These are phyloP conservation scores for Phaeomoniella chlamydospora DNA, from an alignment of 2,329 filamentous ascomycete species.

Conservation along the genomic window DNA sequence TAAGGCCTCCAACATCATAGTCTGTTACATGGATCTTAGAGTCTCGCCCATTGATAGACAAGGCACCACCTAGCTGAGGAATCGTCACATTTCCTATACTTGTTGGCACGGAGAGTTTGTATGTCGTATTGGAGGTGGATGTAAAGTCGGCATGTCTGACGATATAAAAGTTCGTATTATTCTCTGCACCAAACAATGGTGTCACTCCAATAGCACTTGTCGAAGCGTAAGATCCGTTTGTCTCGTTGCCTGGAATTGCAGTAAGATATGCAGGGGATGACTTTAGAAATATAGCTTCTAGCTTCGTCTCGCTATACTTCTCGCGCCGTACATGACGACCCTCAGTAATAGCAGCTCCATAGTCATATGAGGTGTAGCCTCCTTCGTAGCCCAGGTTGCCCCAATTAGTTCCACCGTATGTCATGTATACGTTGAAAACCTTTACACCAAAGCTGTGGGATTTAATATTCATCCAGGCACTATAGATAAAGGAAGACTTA, in stretches of 20 bases:
- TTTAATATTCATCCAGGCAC: too few relatives aligned
- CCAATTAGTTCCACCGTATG: constrained; percentile 67
- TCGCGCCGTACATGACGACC: constrained; percentile 53
- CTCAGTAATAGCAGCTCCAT: constrained; percentile 51
- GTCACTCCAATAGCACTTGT: constrained; percentile 42
- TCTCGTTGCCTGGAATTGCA: constrained; percentile 36
- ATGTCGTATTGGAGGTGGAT: constrained; percentile 40
- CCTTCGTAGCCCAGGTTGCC: constrained; percentile 58
- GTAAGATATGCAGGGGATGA: constrained; percentile 57
- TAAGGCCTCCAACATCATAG: constrained; percentile 23
- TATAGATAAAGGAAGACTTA: too few relatives aligned
- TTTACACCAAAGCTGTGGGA: too few relatives aligned
- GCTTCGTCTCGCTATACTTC: constrained; percentile 68
- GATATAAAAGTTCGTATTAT: constrained; percentile 49
- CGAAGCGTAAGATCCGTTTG: constrained; percentile 32
- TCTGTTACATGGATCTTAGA: constrained; percentile 29
- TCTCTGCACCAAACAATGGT: constrained; percentile 40
- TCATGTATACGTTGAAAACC: constrained; percentile 65
- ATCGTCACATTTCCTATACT: constrained; percentile 23
- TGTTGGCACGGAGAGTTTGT: constrained; percentile 44
- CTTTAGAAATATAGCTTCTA: constrained; percentile 60
- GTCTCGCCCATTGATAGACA: constrained; percentile 25
- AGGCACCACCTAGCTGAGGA: constrained; percentile 22
- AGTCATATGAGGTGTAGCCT: constrained; percentile 46
- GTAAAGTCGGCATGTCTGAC: constrained; percentile 53